Conservation (phyloP, 2,329 filamentous ascomycete species). For the Fusarium tupiense region DNA sequence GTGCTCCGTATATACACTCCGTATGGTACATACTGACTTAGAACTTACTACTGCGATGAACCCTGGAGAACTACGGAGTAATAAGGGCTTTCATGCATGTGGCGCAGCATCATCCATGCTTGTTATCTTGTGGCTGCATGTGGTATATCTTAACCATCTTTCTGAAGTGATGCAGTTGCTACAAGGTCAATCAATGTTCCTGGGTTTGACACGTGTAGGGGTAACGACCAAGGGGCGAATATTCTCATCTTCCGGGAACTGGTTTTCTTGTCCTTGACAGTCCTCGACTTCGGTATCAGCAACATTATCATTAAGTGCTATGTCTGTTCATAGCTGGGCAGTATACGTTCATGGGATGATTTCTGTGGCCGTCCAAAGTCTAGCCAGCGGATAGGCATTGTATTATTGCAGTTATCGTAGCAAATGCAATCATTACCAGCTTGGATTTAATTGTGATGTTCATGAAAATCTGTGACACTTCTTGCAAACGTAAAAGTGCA, state of each 20-base stretch:
- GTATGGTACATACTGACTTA: background rate
- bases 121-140: slow-evolving; percentile 18
- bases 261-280: background rate
- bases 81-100: slow-evolving; percentile 13
- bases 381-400: background rate
- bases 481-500: background rate
- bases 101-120: slow-evolving; percentile 16
- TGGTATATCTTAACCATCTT: background rate
- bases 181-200: background rate
- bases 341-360: background rate
- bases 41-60: background rate
- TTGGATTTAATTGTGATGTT: background rate
- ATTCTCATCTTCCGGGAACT: background rate
- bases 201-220: slow-evolving; percentile 24
- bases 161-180: background rate
- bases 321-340: background rate
- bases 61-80: background rate
- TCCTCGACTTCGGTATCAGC: background rate
- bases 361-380: background rate
- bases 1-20: background rate
- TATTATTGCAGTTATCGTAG: background rate
- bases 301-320: background rate
- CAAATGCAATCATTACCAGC: background rate
- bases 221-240: slow-evolving; percentile 9
- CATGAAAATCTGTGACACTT: too few species aligned